Conservation (phyloP, 2,329 filamentous ascomycete genomes). For the Xylariales sp. region DNA sequence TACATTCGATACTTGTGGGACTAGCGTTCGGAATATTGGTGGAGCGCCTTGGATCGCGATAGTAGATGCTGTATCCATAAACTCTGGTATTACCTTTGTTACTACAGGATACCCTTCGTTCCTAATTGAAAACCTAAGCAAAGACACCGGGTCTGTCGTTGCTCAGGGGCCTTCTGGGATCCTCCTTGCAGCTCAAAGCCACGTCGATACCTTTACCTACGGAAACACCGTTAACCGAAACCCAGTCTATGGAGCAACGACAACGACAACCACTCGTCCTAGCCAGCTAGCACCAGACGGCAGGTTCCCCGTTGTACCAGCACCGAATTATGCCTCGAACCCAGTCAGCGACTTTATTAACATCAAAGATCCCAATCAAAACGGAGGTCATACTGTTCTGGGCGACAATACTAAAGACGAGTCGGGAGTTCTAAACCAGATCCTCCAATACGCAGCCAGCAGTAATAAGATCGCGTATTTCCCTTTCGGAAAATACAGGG, state of each 20-base stretch:
- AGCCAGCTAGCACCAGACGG: conserved; percentile 53
- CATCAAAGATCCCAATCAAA: conserved; percentile 56
- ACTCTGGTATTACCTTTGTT: conserved; percentile 55
- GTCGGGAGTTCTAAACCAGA: conserved; percentile 52
- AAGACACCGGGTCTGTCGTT: conserved; percentile 54
- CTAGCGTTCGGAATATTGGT: conserved; percentile 52
- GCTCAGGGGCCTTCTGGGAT: conserved; percentile 50
- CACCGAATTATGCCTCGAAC: conserved; percentile 55
- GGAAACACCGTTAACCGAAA: conserved; percentile 56
- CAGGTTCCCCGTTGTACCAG: conserved; percentile 51
- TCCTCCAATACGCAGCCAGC: conserved; percentile 53
- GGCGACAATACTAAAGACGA: conserved; percentile 57
- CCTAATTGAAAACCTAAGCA: conserved; percentile 57
- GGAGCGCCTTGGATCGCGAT: conserved; percentile 56
- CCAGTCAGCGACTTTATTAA: conserved; percentile 54
- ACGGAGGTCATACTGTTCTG: conserved; percentile 51
- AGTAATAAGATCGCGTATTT: conserved; percentile 63
- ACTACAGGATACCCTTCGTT: conserved; percentile 55
- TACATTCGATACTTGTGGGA: conserved; percentile 56
- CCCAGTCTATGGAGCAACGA: conserved; percentile 54
- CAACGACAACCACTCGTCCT: conserved; percentile 50
- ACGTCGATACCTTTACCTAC: conserved; percentile 56
- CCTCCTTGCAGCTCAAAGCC: conserved; percentile 46
- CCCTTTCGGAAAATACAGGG: conserved; percentile 65
- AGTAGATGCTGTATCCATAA: conserved; percentile 55